These are phyloP conservation scores for Metarhizium sp. DNA, from an alignment of 2,329 filamentous ascomycete genomes.

Conservation along the genomic window DNA sequence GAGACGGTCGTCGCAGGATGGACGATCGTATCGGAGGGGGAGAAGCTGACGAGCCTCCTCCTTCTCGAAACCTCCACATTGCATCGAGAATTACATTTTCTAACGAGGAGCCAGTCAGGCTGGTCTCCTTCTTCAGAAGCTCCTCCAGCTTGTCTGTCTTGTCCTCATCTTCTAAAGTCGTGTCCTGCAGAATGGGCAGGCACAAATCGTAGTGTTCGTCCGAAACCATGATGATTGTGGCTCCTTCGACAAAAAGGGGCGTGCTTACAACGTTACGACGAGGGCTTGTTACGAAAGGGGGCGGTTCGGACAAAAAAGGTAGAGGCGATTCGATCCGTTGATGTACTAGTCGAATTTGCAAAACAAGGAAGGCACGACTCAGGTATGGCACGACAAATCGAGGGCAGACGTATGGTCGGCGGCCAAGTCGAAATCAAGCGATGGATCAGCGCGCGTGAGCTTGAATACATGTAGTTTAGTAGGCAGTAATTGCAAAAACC, in stretches of 20 bases:
- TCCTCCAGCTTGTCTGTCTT: slow-evolving; percentile 89
- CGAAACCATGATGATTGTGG: slow-evolving; percentile 62
- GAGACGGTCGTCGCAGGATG: slow-evolving; percentile 81
- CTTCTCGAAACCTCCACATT: slow-evolving; percentile 74
- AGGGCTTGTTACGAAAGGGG: not conserved
- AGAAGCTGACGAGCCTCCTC: slow-evolving; percentile 55
- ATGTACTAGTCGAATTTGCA: not conserved
- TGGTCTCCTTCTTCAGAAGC: slow-evolving; percentile 69
- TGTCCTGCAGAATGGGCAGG: slow-evolving; percentile 77
- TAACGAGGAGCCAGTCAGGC: slow-evolving; percentile 63
- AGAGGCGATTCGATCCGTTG: not conserved
- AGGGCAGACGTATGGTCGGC: not conserved
- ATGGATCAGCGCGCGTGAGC: not conserved
- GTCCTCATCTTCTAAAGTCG: slow-evolving; percentile 81
- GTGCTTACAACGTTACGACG: not conserved
- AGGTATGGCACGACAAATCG: not conserved
- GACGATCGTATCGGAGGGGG: slow-evolving; percentile 82
- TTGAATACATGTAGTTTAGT: not conserved
- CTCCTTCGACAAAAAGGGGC: not conserved
- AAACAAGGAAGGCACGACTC: not conserved
- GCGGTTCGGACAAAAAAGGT: not conserved
- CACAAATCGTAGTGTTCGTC: slow-evolving; percentile 90
- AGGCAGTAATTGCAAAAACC: not conserved
- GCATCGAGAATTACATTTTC: slow-evolving; percentile 89
- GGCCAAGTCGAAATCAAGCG: not conserved